These are phyloP conservation scores for Neurospora sp. DNA, from an alignment of 2,329 filamentous ascomycete species.

Conservation along the genomic window DNA sequence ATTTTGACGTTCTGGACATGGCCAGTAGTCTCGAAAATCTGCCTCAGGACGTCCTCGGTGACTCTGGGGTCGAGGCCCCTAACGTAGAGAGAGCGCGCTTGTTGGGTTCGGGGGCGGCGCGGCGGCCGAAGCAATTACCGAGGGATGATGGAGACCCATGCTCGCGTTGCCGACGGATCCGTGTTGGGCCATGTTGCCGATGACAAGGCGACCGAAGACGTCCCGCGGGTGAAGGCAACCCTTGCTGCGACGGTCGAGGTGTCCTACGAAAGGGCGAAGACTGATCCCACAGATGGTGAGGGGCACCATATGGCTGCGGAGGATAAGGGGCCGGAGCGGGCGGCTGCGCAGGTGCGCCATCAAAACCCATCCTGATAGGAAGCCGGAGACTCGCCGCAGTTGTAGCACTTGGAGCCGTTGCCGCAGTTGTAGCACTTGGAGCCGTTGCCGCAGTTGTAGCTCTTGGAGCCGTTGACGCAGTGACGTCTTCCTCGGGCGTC, in stretches of 20 bases:
- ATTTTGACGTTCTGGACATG: conserved; percentile 99
- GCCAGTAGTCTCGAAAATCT: conserved; percentile 97
- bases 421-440: too few species aligned
- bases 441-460: too few species aligned
- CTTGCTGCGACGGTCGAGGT: neutral
- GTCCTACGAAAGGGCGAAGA: neutral
- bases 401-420: too few species aligned
- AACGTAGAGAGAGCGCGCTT: conserved; percentile 89
- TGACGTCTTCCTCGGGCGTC: too few species aligned
- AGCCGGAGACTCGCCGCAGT: too few species aligned
- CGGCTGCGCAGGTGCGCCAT: conserved; percentile 26
- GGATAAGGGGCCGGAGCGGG: conserved; percentile 35
- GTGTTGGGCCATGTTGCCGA: neutral
- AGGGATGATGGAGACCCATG: neutral
- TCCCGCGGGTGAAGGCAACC: neutral
- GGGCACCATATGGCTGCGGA: conserved; percentile 23
- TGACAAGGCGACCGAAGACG: neutral
- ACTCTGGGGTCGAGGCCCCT: conserved; percentile 90
- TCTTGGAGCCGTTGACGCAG: too few species aligned
- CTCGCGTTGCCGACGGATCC: neutral
- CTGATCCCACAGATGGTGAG: conserved; percentile 11
- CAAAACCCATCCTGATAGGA: conserved; percentile 45
- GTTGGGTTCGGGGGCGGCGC: conserved; percentile 93
- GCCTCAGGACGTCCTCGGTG: conserved; percentile 89
- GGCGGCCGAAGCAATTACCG: conserved; percentile 53